Evolutionary conservation across 176 grass and related monocot genomes (phyloP).

Genomic region (Phoenix roebelenii): DNA sequence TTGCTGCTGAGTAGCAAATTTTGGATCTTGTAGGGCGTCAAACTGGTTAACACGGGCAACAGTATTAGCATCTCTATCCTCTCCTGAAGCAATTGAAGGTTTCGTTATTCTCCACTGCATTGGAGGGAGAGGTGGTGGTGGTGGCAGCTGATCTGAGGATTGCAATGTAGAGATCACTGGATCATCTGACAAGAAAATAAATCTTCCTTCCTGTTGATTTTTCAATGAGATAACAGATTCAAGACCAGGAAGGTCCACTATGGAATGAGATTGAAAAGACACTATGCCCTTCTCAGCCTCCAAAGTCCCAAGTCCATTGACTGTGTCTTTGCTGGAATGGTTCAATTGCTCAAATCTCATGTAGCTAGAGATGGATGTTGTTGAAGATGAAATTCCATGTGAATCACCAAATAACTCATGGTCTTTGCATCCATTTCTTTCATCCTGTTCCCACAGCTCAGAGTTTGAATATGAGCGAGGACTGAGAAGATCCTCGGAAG

Average conservation of each 20-base stretch:
- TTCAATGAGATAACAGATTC: constrained; percentile 37
- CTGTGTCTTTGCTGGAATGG: constrained; percentile 35
- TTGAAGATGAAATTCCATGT: constrained; percentile 11
- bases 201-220: constrained; percentile 12
- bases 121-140: constrained; percentile 86
- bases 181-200: constrained; percentile 23
- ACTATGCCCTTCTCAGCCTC: constrained; percentile 22
- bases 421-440: constrained; percentile 21
- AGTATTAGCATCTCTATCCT: constrained; percentile 22
- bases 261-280: constrained; percentile 22
- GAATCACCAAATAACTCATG: constrained; percentile 12
- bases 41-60: constrained; percentile 11
- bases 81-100: constrained; percentile 31
- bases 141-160: constrained; percentile 42
- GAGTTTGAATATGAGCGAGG: constrained; percentile 84
- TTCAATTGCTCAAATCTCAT: constrained; percentile 55
- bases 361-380: constrained; percentile 35
- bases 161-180: constrained; percentile 18
- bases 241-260: constrained; percentile 42
- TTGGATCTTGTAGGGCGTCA: constrained; percentile 25
- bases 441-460: constrained; percentile 87
- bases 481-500: constrained; percentile 73
- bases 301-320: constrained; percentile 26
- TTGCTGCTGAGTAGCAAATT: constrained; percentile 20
- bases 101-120: constrained; percentile 80